Evolutionary conservation across 805 yeast species (phyloP), one percentile per base, ranked within the genome.

Genomic region (Saccharomycopsis schoenii): DNA sequence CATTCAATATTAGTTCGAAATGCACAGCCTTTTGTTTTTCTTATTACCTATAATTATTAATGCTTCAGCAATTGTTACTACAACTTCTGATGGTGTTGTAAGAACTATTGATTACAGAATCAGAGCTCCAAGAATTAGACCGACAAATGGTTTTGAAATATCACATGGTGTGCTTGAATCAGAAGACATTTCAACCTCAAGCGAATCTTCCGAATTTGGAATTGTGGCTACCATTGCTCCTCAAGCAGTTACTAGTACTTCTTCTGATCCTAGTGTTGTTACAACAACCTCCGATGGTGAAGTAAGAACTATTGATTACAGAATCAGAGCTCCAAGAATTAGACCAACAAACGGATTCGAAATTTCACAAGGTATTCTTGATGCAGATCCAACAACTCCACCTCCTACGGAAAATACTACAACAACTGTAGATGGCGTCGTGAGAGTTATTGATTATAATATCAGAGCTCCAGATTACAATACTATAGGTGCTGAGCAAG

Each of bases 311-410:
- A 29, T 37, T 29, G 60, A 58, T 41, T 52, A 51, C 52, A 51
- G 60, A 39, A 25, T 58, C 17, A 17, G 60, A 37, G 60, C 60
- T 40, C 60, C 60, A 51, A 58, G 60, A 52, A 12, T 58, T 4
- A 41, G 37, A 17, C 54, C 55, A 8, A 41, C 59, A 24, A 24
- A 47, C 9, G 52, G 52, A 10, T 47, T 47, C 12, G 52, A 47
- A 24, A 21, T 47, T 21, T 47, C 52, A 9, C 52, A 47, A 15
- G 52, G 34, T 24, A 25, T 24, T 15, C 52, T 47, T 12, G 34
- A 24, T 6, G 52, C 34, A 47, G n/a, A 12, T 4, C 17, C 52
- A 12, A 15, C 21, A 47, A 47, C 34, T n/a, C 21, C 24, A 42
- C 1, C 34, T 4, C 12, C 10, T 11, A 21, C 52, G 21, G n/a